These are phyloP conservation scores for Oryza glaberrima DNA, from an alignment of 176 grass and related monocot species.

Conservation along the genomic window DNA sequence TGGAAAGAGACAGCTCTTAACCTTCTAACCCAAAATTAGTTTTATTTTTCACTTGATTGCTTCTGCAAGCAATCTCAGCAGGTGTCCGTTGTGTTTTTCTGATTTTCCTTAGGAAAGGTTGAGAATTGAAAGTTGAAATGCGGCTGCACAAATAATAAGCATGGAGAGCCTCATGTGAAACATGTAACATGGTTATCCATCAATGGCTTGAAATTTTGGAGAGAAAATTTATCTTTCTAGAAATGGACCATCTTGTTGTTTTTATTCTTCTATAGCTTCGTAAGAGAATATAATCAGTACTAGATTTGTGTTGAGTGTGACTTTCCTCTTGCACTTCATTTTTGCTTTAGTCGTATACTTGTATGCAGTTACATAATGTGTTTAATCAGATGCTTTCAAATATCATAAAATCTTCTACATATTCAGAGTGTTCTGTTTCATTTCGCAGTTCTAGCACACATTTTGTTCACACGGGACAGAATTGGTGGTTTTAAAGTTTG, in stretches of 20 bases:
- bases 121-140: neutral
- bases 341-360: slow-evolving; percentile 5
- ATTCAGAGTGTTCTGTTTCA: neutral
- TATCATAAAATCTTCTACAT: neutral
- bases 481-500: neutral
- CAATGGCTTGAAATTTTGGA: neutral
- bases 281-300: neutral
- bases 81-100: neutral
- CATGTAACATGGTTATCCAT: neutral
- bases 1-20: neutral
- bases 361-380: neutral
- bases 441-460: neutral
- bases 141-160: neutral
- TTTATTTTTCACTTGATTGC: neutral
- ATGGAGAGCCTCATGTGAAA: neutral
- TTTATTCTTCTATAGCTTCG: neutral
- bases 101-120: neutral
- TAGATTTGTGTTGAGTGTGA: neutral
- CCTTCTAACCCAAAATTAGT: neutral
- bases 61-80: neutral
- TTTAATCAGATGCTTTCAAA: neutral
- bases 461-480: neutral
- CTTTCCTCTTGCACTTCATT: neutral
- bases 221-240: neutral
- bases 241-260: neutral